Evolutionary conservation across 2,329 filamentous ascomycete species (phyloP), one percentile per base, ranked within the genome.

Genomic region (Colletotrichum spaethianum): DNA sequence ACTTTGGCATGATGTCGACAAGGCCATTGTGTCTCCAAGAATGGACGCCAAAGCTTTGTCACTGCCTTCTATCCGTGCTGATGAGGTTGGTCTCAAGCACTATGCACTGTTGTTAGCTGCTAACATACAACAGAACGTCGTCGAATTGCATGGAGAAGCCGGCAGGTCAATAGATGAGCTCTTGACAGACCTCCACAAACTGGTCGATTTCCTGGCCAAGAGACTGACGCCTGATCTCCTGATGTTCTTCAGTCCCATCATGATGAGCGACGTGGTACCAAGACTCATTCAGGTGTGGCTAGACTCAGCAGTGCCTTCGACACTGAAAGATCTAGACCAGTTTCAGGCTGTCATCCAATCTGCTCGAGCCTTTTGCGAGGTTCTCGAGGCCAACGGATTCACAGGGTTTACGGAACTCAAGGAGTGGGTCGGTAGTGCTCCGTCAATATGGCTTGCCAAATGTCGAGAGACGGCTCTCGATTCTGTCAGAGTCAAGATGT

Each of bases 391-490:
- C 9, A 84, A 92, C 23, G 87, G 89, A 0, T 96, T 94, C 87
- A 86, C 87, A 20, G 87, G 87, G 5, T 85, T 89, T 59, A 84
- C 87, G 18, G 89, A 92, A 40, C 83, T 99, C 46, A 86, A 89
- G 55, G 90, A 94, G 31, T 99, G 96, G 96, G 91, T 94, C 0
- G 89, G 92, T 50, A 91, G 92, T 73, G 93, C 94, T 1, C 93
- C 95, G 0, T 90, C 91, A 69, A 91, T 94, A 33, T 99, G 96
- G 96, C 87, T 98, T 18, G 90, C 90, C 2, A 96, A 94, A 79
- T 93, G 95, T 75, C 91, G 93, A 77, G 95, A 97, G 77, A 91
- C 88, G 42, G 92, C 94, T 0, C 87, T 99, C 31, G 92, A 95
- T 73, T 88, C 89, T 42, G 91, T 97, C 16, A 90, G 96, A 31